Evolutionary conservation across 2,329 filamentous ascomycete genomes (phyloP), one percentile per base, ranked within the genome.

Genomic region (Aspergillus bombycis): DNA sequence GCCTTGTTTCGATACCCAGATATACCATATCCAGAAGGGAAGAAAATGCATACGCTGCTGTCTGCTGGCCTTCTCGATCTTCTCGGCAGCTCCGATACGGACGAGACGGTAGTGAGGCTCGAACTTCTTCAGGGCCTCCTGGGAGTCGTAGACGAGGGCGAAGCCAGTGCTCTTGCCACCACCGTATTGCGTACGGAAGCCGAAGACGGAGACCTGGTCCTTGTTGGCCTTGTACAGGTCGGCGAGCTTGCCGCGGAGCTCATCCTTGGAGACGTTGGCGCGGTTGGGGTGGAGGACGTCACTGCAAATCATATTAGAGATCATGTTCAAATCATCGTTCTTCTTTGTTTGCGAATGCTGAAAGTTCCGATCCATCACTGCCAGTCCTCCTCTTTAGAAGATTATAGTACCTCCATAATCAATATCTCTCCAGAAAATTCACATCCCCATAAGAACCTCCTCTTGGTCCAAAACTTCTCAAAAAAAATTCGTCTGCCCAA

Each of bases 91-190:
- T 80, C 94, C 95, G 81, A 97, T 92, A 75, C 95, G 90, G 83
- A 99, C 89, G 76, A 97, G 89, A 84, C 95, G 91, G 91, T 97
- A 97, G 85, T 91, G 91, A 78, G 95, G 95, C 90, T 99, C 95
- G 84, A 98, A 99, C 86, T 98, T 98, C 92, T 97, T 97, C 90
- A 99, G 90, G 78, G 94, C 93, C 88, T 99, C 95, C 80, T 89
- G 86, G 74, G 92, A 96, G 85, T 99, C 95, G 89, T 99, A 99
- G 86, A 99, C 88, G 79, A 98, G 93, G 74, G 93, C 95, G 82
- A 99, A 99, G 78, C 95, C 95, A 73, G 94, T 98, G 83, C 92
- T 97, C 91, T 99, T 99, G 88, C 95, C 95, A 81, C 95, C 95
- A 94, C 95, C 95, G 82, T 91, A 99, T 83, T 98, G 94, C 77